Percentiles rank a stretch among this genome's conserved stretches.
These are phyloP conservation scores for Testicularia cyperi DNA, from an alignment of 1,284 basidiomycete genomes.

Conservation along the genomic window DNA sequence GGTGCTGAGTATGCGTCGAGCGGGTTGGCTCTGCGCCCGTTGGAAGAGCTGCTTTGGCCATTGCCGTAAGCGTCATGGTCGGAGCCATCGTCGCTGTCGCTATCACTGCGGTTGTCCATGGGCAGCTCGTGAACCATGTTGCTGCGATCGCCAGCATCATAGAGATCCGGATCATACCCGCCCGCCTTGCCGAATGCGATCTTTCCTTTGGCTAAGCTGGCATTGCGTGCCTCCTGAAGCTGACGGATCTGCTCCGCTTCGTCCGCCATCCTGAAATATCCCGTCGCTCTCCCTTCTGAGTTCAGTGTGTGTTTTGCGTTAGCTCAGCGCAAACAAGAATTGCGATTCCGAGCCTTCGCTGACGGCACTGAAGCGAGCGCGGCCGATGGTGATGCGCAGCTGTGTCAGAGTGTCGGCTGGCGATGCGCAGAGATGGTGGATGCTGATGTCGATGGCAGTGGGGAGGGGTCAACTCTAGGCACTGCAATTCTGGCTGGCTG, in stretches of 20 bases:
- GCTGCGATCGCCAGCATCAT: conserved; percentile 31
- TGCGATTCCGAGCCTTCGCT: too few species aligned
- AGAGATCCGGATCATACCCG: conserved; percentile 45
- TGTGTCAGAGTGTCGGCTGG: too few species aligned
- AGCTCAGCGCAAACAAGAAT: too few species aligned
- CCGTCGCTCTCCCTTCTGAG: too few species aligned
- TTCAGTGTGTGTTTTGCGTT: too few species aligned
- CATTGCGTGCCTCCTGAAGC: conserved; percentile 39
- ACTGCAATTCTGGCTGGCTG: too few species aligned
- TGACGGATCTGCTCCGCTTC: conserved; percentile 41
- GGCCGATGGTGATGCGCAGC: too few species aligned
- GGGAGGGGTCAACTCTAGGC: too few species aligned
- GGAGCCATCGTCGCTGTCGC: conserved; percentile 29
- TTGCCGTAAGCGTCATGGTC: too few species aligned
- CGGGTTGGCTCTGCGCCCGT: conserved; percentile 37
- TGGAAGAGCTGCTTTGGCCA: neutral
- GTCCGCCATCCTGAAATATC: conserved; percentile 20
- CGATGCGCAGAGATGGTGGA: too few species aligned
- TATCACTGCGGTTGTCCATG: conserved; percentile 20
- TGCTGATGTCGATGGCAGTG: too few species aligned
- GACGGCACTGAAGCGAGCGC: too few species aligned
- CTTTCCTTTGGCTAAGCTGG: conserved; percentile 24
- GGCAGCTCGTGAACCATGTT: conserved; percentile 51
- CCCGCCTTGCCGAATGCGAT: conserved; percentile 34
- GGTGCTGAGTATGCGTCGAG: conserved; percentile 70